Evolutionary conservation across 164 flowering plant species (phyloP), one percentile per base, ranked within the genome.

Genomic region (Cinnamomum micranthum): DNA sequence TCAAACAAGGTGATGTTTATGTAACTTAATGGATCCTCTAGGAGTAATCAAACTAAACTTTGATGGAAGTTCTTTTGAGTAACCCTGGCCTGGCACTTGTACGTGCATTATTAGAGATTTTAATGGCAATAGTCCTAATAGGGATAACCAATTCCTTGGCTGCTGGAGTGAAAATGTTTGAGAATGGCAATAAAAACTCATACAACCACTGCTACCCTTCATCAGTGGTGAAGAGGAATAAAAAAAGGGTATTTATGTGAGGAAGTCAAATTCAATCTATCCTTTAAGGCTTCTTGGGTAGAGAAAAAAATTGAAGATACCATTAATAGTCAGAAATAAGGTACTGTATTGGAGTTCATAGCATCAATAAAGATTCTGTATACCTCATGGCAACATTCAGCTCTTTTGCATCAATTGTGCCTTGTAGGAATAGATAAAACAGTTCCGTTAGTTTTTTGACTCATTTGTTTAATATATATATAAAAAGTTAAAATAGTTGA

Each of bases 311-410:
- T 1, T 7, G 10, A 10, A 35, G 10, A 35, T 35, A 35, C 47
- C 47, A 35, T 35, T 35, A 6, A 35, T 35, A 35, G 47, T 35
- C 47, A 35, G 47, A 55, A 13, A 55, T 17, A 55, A 55, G 60
- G 19, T 14, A 19, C 60, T 3, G 60, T 4, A 55, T 17, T 55
- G 55, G 20, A 41, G 50, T n/a, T 52, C 7, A 23, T 35, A 62
- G 27, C 27, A 70, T 65, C 2, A 35, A 72, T n/a, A 52, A 17
- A 52, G 24, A 19, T 14, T 20, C 33, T 71, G 19, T 12, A 70
- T 79, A 96, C 99, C 99, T 96, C 99, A 96, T 96, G 65, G 99
- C 99, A 70, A 92, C 95, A 84, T 92, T 93, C 80, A 96, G 86
- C 82, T 96, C 99, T 74, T 89, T 93, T 19, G 98, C 97, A 86